phyloP scores from a whole-genome alignment of 2,329 filamentous ascomycete genomes.

The Aspergillus glaucus region DNA sequence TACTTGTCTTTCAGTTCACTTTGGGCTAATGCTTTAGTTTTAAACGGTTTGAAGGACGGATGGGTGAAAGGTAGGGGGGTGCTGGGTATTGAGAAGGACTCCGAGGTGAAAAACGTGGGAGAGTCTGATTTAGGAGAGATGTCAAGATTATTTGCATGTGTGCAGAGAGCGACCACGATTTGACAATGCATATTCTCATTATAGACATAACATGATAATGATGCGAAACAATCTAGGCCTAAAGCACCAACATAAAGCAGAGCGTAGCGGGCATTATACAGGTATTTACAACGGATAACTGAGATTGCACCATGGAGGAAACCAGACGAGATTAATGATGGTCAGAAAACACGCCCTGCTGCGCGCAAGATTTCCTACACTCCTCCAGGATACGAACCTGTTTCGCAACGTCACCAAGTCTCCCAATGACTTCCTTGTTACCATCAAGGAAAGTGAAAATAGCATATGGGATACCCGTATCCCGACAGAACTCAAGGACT shows the following conservation, averaged over 20 bases:
- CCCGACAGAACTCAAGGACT: constrained; percentile 73
- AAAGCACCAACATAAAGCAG: not conserved
- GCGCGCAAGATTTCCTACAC: constrained; percentile 53
- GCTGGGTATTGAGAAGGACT: too few species aligned
- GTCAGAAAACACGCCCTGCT: constrained; percentile 27
- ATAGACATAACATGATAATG: not conserved
- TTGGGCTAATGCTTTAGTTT: too few species aligned
- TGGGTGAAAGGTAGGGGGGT: too few species aligned
- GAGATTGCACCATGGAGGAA: not conserved
- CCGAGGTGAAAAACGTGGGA: too few species aligned
- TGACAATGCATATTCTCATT: not conserved
- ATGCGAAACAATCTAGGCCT: too few species aligned
- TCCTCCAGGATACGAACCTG: constrained; percentile 72
- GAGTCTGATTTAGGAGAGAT: too few species aligned
- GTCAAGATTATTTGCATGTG: too few species aligned
- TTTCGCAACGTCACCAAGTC: constrained; percentile 69
- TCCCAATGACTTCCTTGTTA: constrained; percentile 72
- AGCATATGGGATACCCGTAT: constrained; percentile 77
- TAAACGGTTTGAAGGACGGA: too few species aligned
- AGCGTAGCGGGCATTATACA: not conserved
- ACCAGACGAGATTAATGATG: constrained; percentile 18
- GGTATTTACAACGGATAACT: not conserved
- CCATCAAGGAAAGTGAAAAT: constrained; percentile 79
- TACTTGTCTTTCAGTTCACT: too few species aligned
- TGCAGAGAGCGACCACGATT: too few species aligned